These are phyloP conservation scores for Artemisia argyi DNA, from an alignment of 129 eudicot species.

Conservation along the genomic window DNA sequence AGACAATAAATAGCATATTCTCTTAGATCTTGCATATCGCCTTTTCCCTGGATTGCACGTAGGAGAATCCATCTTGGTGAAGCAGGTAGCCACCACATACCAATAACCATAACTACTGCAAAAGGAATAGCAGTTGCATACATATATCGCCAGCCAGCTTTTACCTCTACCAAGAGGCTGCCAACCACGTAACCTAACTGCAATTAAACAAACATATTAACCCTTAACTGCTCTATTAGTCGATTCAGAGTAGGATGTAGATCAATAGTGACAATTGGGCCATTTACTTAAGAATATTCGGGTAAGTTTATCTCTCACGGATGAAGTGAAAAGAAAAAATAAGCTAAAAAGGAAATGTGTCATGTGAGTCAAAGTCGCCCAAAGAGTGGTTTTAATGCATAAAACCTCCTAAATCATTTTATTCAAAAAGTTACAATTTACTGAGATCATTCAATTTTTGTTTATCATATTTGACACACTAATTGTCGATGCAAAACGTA, in stretches of 20 bases:
- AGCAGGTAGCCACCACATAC: conserved; percentile 96
- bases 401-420: neutral
- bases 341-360: too few species aligned
- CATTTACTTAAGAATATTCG: neutral
- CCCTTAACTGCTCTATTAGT: neutral
- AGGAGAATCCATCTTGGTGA: conserved; percentile 98
- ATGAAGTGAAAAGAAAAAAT: too few species aligned
- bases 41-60: conserved; percentile 91
- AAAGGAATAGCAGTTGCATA: conserved; percentile 64
- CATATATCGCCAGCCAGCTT: conserved; percentile 95
- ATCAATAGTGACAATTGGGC: neutral
- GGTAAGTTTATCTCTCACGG: too few species aligned
- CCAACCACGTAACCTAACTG: conserved; percentile 85
- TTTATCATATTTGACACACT: neutral
- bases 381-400: too few species aligned
- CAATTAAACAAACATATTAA: conserved; percentile 10
- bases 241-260: neutral
- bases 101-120: conserved; percentile 71
- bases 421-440: neutral
- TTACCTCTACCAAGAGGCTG: conserved; percentile 61
- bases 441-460: neutral
- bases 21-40: conserved; percentile 59
- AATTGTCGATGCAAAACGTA: neutral
- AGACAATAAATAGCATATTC: conserved; percentile 67
- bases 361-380: too few species aligned